These are phyloP conservation scores for Alternaria sp. DNA, from an alignment of 2,329 filamentous ascomycete species.

Conservation along the genomic window DNA sequence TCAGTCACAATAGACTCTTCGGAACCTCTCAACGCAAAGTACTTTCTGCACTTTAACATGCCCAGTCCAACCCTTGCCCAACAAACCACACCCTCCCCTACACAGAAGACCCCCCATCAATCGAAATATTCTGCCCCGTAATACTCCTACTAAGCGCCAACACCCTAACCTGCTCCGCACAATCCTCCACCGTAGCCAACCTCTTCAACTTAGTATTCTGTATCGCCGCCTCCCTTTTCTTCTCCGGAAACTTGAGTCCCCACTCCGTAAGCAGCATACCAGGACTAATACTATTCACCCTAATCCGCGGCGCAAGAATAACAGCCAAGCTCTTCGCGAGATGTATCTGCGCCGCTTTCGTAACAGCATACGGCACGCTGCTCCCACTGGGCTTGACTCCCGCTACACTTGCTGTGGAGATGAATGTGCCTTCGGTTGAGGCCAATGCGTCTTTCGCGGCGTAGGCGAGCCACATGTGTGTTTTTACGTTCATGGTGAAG, in stretches of 20 bases:
- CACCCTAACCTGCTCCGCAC: constrained; percentile 45
- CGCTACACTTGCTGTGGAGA: constrained; percentile 69
- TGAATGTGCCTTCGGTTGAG: constrained; percentile 65
- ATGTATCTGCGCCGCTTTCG: constrained; percentile 76
- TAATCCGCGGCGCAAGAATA: constrained; percentile 66
- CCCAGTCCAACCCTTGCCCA: not conserved
- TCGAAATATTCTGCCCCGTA: constrained; percentile 47
- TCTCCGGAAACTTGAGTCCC: constrained; percentile 56
- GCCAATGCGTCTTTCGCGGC: constrained; percentile 65
- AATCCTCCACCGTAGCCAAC: constrained; percentile 60
- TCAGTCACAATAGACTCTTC: not conserved
- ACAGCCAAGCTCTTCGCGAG: constrained; percentile 69
- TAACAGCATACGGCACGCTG: constrained; percentile 75
- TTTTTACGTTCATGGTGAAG: constrained; percentile 67
- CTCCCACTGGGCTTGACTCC: constrained; percentile 70
- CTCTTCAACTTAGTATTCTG: constrained; percentile 56
- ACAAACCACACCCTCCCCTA: not conserved
- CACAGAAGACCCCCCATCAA: constrained; percentile 44
- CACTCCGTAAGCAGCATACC: constrained; percentile 67
- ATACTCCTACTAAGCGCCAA: constrained; percentile 44
- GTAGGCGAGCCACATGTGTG: constrained; percentile 59
- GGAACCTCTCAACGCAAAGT: not conserved
- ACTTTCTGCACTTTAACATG: not conserved
- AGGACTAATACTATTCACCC: constrained; percentile 69
- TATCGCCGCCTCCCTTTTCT: constrained; percentile 52